Percentiles rank a stretch among this genome's conserved stretches.
Evolutionary conservation across 1,284 basidiomycete genomes (phyloP).

Genomic region (Leccinum griseonigrum): DNA sequence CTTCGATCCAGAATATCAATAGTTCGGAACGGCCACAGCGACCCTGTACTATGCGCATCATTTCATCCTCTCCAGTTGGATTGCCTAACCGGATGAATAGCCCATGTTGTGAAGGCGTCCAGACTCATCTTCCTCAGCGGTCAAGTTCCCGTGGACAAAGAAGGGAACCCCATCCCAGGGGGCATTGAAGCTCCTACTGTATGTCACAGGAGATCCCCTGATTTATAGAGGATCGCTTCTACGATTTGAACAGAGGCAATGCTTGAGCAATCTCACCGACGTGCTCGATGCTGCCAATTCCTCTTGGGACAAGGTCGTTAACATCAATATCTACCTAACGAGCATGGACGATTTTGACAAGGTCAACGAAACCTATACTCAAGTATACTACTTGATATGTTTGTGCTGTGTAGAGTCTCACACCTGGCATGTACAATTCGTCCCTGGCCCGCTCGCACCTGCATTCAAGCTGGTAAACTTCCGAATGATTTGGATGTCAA

Average conservation of each 20-base stretch:
- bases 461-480: constrained; percentile 75
- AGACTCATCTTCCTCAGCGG: constrained; percentile 60
- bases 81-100: constrained; percentile 26
- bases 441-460: constrained; percentile 74
- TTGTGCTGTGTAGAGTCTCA: neutral
- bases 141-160: constrained; percentile 49
- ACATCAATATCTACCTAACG: constrained; percentile 59
- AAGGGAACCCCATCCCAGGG: constrained; percentile 48
- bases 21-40: constrained; percentile 40
- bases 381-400: constrained; percentile 33
- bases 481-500: constrained; percentile 78
- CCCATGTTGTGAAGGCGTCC: constrained; percentile 54
- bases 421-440: constrained; percentile 32
- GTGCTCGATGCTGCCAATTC: constrained; percentile 52
- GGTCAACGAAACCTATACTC: constrained; percentile 58
- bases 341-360: constrained; percentile 53
- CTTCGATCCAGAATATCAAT: constrained; percentile 49
- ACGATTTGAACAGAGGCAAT: constrained; percentile 43
- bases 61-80: neutral
- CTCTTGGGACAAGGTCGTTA: constrained; percentile 51
- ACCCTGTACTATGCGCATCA: constrained; percentile 47
- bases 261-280: constrained; percentile 50
- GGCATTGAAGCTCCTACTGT: constrained; percentile 60
- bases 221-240: neutral
- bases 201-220: constrained; percentile 12